These are phyloP conservation scores for Brassica incana DNA, from an alignment of 345 rosid genomes.

Conservation along the genomic window DNA sequence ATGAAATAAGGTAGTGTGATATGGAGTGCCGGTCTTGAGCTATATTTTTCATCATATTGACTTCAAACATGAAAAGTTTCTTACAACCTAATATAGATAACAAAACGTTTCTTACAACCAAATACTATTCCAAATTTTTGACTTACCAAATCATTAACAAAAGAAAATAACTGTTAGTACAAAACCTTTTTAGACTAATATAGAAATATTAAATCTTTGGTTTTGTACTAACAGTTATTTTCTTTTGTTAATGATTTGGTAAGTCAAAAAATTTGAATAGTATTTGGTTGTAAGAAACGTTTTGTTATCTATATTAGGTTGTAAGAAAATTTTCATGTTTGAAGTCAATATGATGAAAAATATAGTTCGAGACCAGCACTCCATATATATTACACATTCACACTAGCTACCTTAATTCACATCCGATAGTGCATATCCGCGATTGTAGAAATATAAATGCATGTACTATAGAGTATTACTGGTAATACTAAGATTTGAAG, in stretches of 20 bases:
- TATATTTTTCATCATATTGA: background rate
- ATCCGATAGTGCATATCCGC: background rate
- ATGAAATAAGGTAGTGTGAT: too few species aligned
- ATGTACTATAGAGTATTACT: background rate
- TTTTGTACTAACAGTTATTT: too few species aligned
- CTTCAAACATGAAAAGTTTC: background rate
- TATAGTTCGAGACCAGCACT: background rate
- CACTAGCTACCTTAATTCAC: background rate
- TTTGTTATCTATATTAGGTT: background rate
- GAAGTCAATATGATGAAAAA: slow-evolving; percentile 8
- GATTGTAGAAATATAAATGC: background rate
- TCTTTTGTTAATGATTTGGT: too few species aligned
- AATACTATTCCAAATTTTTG: too few species aligned
- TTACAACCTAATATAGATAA: too few species aligned
- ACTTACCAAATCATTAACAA: too few species aligned
- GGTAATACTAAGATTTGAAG: background rate
- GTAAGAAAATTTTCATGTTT: background rate
- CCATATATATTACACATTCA: background rate
- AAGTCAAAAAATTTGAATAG: too few species aligned
- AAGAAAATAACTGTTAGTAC: too few species aligned
- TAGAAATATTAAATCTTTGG: too few species aligned
- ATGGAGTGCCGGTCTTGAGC: background rate
- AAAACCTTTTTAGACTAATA: too few species aligned
- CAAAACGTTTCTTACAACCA: background rate
- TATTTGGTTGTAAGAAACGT: background rate